Evolutionary conservation across 768 basidiomycete genomes (phyloP).

Genomic region (Cystofilobasidium ferigula): DNA sequence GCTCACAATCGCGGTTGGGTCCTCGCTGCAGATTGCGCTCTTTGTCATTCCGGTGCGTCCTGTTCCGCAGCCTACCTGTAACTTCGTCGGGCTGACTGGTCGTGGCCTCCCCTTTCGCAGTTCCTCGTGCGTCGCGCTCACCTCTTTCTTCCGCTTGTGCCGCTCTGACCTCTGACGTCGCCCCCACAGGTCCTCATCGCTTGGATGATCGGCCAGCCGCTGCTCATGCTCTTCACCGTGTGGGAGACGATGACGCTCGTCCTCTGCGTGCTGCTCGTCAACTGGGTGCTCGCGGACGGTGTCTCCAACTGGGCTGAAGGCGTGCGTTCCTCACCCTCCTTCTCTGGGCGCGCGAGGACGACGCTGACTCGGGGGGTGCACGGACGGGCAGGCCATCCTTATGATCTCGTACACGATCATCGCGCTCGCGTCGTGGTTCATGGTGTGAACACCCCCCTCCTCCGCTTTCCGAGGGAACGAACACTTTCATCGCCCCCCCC

Average conservation of each 20-base stretch:
- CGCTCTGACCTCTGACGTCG: slow-evolving; percentile 35
- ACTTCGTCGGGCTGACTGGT: background rate
- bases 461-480: no score
- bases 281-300: slow-evolving; percentile 35
- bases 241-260: slow-evolving; percentile 35
- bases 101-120: slow-evolving; percentile 26
- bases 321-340: slow-evolving; percentile 36
- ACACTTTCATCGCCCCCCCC: no score
- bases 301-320: slow-evolving; percentile 43
- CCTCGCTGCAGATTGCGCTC: slow-evolving; percentile 34
- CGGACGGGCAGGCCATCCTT: background rate
- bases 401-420: background rate
- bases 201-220: slow-evolving; percentile 37
- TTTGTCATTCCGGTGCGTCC: slow-evolving; percentile 59
- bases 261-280: slow-evolving; percentile 35
- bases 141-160: background rate
- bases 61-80: background rate
- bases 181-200: slow-evolving; percentile 34
- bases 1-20: slow-evolving; percentile 33
- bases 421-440: slow-evolving; percentile 19
- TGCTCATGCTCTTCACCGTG: slow-evolving; percentile 35
- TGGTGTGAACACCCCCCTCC: no score
- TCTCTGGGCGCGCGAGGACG: no score
- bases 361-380: no score
- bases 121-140: slow-evolving; percentile 19